Percentiles rank a stretch among this genome's conserved stretches.
Evolutionary conservation across 1,284 basidiomycete species (phyloP).

Genomic region (Sphaerobolus stellatus): DNA sequence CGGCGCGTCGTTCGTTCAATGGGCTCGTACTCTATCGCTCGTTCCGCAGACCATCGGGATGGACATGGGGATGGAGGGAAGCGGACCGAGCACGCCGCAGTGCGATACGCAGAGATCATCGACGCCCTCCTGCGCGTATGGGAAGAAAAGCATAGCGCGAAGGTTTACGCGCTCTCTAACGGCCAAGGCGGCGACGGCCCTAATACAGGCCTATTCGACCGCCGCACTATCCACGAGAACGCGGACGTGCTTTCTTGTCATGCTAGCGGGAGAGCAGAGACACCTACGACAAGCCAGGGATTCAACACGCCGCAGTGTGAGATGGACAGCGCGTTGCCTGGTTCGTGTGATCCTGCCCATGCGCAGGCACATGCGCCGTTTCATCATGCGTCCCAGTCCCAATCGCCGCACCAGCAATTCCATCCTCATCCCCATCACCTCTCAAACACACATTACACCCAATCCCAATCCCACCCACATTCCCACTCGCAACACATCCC

Average conservation of each 20-base stretch:
- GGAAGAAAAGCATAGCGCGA: slow-evolving; percentile 4
- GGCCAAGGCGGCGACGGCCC: neutral
- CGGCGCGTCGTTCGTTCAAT: slow-evolving; percentile 1
- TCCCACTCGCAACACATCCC: too few relatives aligned
- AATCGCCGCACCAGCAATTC: neutral
- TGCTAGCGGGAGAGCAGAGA: too few relatives aligned
- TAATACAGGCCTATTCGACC: too few relatives aligned
- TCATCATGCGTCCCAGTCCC: neutral
- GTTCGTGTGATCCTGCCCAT: neutral
- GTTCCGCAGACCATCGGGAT: neutral
- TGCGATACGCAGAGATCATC: slow-evolving; percentile 8
- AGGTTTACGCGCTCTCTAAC: neutral
- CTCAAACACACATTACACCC: too few relatives aligned
- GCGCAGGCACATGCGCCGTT: neutral
- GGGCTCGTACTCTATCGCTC: neutral
- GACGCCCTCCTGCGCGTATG: slow-evolving; percentile 9
- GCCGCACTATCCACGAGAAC: too few relatives aligned
- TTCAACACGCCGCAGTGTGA: too few relatives aligned
- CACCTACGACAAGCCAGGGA: too few relatives aligned
- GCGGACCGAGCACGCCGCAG: slow-evolving; percentile 4
- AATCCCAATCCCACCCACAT: too few relatives aligned
- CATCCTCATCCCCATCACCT: too few relatives aligned
- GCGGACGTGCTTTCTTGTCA: too few relatives aligned
- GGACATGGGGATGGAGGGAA: neutral
- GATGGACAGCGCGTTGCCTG: too few relatives aligned